phyloP scores from a whole-genome alignment of 192 early-diverging fungal species.

The Coemansia sp. region DNA sequence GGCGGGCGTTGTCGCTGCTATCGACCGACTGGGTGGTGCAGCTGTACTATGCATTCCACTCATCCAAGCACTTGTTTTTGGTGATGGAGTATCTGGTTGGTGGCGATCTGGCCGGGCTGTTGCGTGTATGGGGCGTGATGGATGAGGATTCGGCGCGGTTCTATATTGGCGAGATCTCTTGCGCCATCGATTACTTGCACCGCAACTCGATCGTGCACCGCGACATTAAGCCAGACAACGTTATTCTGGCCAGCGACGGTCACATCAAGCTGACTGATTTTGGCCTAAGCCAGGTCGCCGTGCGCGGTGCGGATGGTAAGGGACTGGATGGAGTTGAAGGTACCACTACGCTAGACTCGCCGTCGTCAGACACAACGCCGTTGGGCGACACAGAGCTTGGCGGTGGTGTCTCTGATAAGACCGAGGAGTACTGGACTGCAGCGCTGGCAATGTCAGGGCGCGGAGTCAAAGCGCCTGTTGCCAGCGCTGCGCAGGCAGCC shows the following conservation, averaged over 20 bases:
- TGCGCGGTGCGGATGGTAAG: slow-evolving; percentile 43
- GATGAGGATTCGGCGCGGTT: slow-evolving; percentile 79
- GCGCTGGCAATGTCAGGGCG: slow-evolving; percentile 24
- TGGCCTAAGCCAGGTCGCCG: slow-evolving; percentile 83
- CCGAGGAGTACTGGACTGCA: slow-evolving; percentile 43
- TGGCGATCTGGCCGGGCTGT: slow-evolving; percentile 77
- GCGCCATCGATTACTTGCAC: slow-evolving; percentile 92
- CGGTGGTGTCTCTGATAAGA: slow-evolving; percentile 25
- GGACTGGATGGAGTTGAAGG: slow-evolving; percentile 28
- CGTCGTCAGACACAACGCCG: slow-evolving; percentile 19
- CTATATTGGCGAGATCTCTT: slow-evolving; percentile 86
- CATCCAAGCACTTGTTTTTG: slow-evolving; percentile 81
- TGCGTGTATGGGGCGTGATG: slow-evolving; percentile 76
- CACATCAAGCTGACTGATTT: slow-evolving; percentile 96
- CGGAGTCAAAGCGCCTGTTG: slow-evolving; percentile 14
- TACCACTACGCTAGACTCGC: slow-evolving; percentile 16
- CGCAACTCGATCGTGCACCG: slow-evolving; percentile 86
- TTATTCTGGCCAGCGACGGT: slow-evolving; percentile 81
- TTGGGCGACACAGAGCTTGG: slow-evolving; percentile 22
- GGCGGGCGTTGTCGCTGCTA: slow-evolving; percentile 77
- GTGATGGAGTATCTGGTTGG: slow-evolving; percentile 93
- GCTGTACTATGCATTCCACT: slow-evolving; percentile 92
- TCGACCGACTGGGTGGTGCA: slow-evolving; percentile 86
- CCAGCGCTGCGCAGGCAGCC: slow-evolving; percentile 16
- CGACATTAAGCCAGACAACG: slow-evolving; percentile 81